Percentiles rank a stretch among this genome's conserved stretches.
Evolutionary conservation across 2,329 filamentous ascomycete genomes (phyloP).

Genomic region (Penicillium sp.): DNA sequence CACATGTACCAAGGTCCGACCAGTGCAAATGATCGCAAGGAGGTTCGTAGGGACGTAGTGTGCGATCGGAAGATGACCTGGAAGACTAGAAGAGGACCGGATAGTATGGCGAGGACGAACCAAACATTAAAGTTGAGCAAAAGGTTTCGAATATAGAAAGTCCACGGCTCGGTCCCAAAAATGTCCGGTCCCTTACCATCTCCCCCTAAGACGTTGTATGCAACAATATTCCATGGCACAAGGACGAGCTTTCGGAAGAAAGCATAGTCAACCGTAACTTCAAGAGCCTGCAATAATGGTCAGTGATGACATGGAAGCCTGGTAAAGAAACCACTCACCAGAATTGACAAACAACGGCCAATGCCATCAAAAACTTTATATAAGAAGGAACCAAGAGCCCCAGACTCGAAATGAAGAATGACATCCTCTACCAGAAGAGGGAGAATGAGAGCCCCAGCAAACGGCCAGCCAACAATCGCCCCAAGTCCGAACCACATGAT

Average conservation of each 20-base stretch:
- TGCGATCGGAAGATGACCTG: slow-evolving; percentile 65
- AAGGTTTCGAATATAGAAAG: slow-evolving; percentile 91
- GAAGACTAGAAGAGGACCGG: slow-evolving; percentile 69
- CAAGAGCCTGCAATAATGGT: slow-evolving; percentile 53
- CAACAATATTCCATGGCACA: slow-evolving; percentile 87
- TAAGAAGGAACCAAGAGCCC: slow-evolving; percentile 58
- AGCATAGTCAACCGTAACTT: slow-evolving; percentile 70
- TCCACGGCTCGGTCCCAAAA: slow-evolving; percentile 94
- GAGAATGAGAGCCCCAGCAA: slow-evolving; percentile 73
- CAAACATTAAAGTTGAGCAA: slow-evolving; percentile 93
- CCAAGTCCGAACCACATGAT: slow-evolving; percentile 89
- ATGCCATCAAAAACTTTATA: slow-evolving; percentile 64
- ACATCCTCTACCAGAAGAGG: slow-evolving; percentile 80
- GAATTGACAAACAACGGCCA: slow-evolving; percentile 61
- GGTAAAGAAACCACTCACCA: slow-evolving; percentile 54
- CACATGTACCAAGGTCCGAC: slow-evolving; percentile 88
- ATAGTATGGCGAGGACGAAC: slow-evolving; percentile 74
- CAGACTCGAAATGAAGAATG: slow-evolving; percentile 51
- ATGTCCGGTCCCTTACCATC: slow-evolving; percentile 77
- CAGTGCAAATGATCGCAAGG: slow-evolving; percentile 73
- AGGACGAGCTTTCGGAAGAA: slow-evolving; percentile 77
- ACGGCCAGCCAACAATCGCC: slow-evolving; percentile 88
- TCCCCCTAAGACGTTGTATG: slow-evolving; percentile 88
- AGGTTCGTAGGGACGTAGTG: slow-evolving; percentile 61
- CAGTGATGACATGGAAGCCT: slow-evolving; percentile 18